A percentile compares a stretch with the other conserved stretches of the same genome.
Conservation (phyloP, 1,139 yeast genomes). For the Williopsis jadinii region DNA sequence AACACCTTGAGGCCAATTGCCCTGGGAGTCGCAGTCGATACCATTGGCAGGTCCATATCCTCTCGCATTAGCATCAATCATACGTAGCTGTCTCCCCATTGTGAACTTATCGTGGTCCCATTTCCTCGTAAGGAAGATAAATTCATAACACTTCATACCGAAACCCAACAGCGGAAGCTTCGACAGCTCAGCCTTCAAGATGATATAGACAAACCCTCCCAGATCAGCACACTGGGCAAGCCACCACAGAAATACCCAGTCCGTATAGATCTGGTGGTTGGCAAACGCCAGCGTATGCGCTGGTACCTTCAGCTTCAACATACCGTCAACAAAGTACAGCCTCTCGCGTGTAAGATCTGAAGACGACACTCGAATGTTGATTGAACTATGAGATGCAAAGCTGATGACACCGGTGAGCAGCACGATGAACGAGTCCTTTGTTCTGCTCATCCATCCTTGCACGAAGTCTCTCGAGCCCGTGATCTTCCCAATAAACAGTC, state of each 20-base stretch:
- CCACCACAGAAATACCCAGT: conserved; percentile 95
- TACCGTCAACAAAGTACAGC: conserved; percentile 20
- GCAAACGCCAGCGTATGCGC: conserved; percentile 61
- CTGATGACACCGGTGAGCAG: conserved; percentile 39
- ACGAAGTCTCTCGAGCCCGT: conserved; percentile 20
- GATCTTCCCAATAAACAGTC: conserved; percentile 20
- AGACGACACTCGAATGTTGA: conserved; percentile 34
- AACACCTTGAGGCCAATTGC: conserved; percentile 34
- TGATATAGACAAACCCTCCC: conserved; percentile 59
- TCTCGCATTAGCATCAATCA: conserved; percentile 43
- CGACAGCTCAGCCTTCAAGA: conserved; percentile 72
- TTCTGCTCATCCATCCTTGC: conserved; percentile 35
- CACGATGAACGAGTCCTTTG: conserved; percentile 45
- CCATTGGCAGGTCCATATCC: conserved; percentile 47
- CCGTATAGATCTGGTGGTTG: conserved; percentile 91
- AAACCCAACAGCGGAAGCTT: conserved; percentile 74
- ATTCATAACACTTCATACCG: conserved; percentile 78
- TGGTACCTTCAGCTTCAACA: conserved; percentile 27
- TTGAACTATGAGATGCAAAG: conserved; percentile 31
- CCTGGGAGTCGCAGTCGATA: conserved; percentile 18
- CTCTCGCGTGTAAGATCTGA: conserved; percentile 24
- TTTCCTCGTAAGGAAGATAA: conserved; percentile 74
- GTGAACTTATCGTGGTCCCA: conserved; percentile 71
- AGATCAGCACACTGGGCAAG: conserved; percentile 60
- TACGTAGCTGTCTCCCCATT: conserved; percentile 48